phyloP scores from a whole-genome alignment of 1,284 basidiomycete genomes.

The Ganoderma lingzhi region DNA sequence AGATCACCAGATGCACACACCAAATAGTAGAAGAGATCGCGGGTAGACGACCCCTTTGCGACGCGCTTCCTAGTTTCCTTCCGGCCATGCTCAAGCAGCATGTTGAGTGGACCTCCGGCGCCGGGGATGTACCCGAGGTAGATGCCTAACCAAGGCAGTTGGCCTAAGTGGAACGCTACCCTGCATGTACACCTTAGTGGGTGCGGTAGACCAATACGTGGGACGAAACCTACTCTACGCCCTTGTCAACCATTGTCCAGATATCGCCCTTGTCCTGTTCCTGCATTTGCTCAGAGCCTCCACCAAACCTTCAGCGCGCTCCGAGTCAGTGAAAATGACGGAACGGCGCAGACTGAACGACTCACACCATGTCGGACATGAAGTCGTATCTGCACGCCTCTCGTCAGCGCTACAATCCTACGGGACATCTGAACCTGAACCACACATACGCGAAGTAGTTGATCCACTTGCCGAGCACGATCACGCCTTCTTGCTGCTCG shows the following conservation, averaged over 20 bases:
- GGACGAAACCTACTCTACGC: background rate
- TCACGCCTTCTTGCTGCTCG: conserved; percentile 41
- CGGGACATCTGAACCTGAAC: background rate
- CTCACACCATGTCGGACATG: conserved; percentile 41
- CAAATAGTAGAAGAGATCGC: conserved; percentile 36
- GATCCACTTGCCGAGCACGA: conserved; percentile 55
- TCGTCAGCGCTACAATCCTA: no score
- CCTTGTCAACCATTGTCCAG: conserved; percentile 27
- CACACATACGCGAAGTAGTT: conserved; percentile 59
- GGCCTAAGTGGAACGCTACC: conserved; percentile 19
- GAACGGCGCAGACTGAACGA: background rate
- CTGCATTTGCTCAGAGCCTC: conserved; percentile 35
- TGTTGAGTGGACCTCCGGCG: conserved; percentile 20
- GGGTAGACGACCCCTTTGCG: conserved; percentile 18
- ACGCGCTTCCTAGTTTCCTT: conserved; percentile 22
- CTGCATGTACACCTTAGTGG: conserved; percentile 8
- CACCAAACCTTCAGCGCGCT: conserved; percentile 31
- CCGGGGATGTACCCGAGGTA: conserved; percentile 26
- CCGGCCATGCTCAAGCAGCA: conserved; percentile 21
- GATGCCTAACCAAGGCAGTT: conserved; percentile 35
- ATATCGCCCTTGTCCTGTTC: conserved; percentile 31
- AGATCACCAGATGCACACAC: background rate
- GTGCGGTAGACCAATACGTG: background rate
- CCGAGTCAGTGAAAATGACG: background rate
- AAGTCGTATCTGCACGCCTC: conserved; percentile 32